Evolutionary conservation across 1,284 basidiomycete genomes (phyloP).

Genomic region (Tilletia indica): DNA sequence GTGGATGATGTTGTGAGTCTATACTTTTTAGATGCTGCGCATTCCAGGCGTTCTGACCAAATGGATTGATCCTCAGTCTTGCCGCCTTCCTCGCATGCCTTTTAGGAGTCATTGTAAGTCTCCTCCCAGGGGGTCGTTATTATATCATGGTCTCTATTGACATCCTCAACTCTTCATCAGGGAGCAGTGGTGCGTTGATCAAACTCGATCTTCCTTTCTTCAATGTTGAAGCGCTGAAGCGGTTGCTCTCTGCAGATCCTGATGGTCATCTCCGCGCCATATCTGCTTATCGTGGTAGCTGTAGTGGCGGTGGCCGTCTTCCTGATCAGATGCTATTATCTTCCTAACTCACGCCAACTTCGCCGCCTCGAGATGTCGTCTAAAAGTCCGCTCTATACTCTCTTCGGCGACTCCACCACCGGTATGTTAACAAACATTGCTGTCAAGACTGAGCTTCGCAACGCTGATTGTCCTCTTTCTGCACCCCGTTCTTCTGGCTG

Average conservation of each 20-base stretch:
- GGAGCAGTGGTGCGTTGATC: not conserved
- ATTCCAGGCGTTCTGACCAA: no score
- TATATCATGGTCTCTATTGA: no score
- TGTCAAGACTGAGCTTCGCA: not conserved
- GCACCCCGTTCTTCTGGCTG: not conserved
- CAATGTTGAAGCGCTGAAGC: not conserved
- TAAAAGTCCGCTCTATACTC: constrained; percentile 38
- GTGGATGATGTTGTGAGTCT: constrained; percentile 11
- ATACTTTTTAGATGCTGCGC: no score
- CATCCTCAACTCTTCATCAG: not conserved
- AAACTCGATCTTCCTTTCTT: not conserved
- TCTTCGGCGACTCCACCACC: constrained; percentile 28
- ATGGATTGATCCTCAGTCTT: not conserved
- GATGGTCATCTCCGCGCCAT: constrained; percentile 38
- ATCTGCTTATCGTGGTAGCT: constrained; percentile 22
- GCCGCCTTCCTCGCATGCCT: not conserved
- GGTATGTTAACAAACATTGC: not conserved
- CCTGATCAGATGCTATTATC: constrained; percentile 34
- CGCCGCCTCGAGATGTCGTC: constrained; percentile 38
- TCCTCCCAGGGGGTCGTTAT: no score
- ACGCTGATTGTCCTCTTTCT: not conserved
- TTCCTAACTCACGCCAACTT: constrained; percentile 39
- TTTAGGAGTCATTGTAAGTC: not conserved
- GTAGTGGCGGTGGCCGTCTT: constrained; percentile 22
- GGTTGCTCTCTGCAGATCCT: constrained; percentile 18